Percentiles rank a stretch among this genome's conserved stretches.
phyloP scores from a whole-genome alignment of 352 stramenopile genomes.

The Salisapilia sapeloensis region DNA sequence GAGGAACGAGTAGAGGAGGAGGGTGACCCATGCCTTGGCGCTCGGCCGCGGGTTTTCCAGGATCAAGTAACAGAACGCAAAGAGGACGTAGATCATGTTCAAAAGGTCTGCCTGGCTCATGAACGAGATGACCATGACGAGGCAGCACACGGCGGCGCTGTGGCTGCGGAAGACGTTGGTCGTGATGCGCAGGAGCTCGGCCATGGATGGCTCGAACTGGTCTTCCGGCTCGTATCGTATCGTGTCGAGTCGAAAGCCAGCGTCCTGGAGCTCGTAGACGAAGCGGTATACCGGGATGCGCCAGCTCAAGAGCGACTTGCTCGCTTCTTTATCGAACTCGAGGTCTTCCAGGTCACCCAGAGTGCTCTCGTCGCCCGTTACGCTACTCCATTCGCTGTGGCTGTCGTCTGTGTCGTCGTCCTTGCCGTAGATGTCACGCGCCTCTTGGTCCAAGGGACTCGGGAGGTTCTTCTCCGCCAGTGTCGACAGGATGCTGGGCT shows the following conservation, averaged over 20 bases:
- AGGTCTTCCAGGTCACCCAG: constrained; percentile 63
- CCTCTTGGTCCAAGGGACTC: constrained; percentile 22
- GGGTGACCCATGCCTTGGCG: constrained; percentile 38
- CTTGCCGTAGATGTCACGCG: constrained; percentile 10
- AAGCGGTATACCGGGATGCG: constrained; percentile 44
- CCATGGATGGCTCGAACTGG: constrained; percentile 37
- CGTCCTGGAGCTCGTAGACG: constrained; percentile 55
- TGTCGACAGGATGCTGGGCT: constrained; percentile 41
- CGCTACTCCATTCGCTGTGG: constrained; percentile 72
- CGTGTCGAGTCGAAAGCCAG: constrained; percentile 46
- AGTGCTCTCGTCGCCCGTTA: constrained; percentile 69
- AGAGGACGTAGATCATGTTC: constrained; percentile 61
- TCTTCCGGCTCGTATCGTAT: constrained; percentile 64
- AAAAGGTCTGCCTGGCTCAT: constrained; percentile 56
- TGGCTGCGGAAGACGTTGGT: constrained; percentile 54
- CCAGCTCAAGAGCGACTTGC: constrained; percentile 17
- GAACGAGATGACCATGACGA: constrained; percentile 47
- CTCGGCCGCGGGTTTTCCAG: constrained; percentile 58
- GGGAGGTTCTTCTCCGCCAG: constrained; percentile 43
- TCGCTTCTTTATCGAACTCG: constrained; percentile 34
- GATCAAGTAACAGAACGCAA: constrained; percentile 47
- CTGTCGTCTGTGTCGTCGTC: constrained; percentile 31
- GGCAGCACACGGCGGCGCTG: constrained; percentile 39
- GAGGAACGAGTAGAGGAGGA: constrained; percentile 42
- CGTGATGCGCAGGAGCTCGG: constrained; percentile 32